These are phyloP conservation scores for Aspergillus fischeri DNA, from an alignment of 2,329 filamentous ascomycete species.

Conservation along the genomic window DNA sequence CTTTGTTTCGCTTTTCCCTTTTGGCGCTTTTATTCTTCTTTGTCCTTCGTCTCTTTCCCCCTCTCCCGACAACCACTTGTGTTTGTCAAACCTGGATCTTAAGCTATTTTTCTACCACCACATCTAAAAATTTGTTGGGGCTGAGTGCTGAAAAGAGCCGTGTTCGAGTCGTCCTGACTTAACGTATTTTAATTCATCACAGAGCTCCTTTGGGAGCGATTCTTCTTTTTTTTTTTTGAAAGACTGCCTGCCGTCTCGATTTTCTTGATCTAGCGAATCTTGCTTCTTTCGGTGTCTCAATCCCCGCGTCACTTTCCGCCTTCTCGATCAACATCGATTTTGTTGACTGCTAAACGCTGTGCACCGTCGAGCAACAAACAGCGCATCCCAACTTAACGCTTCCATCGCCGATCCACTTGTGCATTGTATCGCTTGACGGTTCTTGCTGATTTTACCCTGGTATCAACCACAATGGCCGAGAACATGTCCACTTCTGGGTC, in stretches of 20 bases:
- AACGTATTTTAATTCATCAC: slow-evolving; percentile 16
- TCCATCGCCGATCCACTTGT: slow-evolving; percentile 17
- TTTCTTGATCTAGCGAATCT: slow-evolving; percentile 6
- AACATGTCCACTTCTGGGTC: slow-evolving; percentile 59
- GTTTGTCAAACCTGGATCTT: slow-evolving; percentile 1
- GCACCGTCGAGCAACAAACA: slow-evolving; percentile 21
- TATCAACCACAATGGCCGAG: slow-evolving; percentile 67
- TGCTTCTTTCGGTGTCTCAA: slow-evolving; percentile 14
- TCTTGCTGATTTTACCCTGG: slow-evolving; percentile 17
- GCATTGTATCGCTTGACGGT: slow-evolving; percentile 17
- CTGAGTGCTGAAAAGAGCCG: slow-evolving; percentile 9
- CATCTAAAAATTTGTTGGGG: slow-evolving; percentile 7
- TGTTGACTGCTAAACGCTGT: slow-evolving; percentile 25
- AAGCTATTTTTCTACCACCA: slow-evolving; percentile 5
- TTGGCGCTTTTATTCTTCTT: slow-evolving; percentile 3
- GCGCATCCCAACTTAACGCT: slow-evolving; percentile 10
- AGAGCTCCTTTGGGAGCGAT: slow-evolving; percentile 2
- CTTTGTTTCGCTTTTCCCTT: slow-evolving; percentile 16
- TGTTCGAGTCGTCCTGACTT: slow-evolving; percentile 17
- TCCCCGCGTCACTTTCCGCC: slow-evolving; percentile 24
- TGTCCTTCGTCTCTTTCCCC: slow-evolving; percentile 4
- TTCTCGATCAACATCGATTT: slow-evolving; percentile 17
- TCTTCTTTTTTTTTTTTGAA: neutral
- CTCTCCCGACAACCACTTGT: neutral
- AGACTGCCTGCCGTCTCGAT: neutral